phyloP scores from a whole-genome alignment of 2,329 filamentous ascomycete genomes.

The Aspergillus puulaauensis region DNA sequence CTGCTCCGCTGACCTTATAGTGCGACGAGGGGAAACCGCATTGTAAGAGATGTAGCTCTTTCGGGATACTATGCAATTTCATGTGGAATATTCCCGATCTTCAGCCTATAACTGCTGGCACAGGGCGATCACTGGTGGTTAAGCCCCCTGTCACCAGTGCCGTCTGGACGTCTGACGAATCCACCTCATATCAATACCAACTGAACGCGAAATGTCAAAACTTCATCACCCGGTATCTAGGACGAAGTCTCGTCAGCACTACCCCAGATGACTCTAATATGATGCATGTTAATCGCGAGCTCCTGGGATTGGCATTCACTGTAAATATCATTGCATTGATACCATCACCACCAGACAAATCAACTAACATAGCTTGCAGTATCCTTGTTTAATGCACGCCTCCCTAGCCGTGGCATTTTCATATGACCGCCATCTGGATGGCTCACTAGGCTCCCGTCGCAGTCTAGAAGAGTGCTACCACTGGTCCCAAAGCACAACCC shows the following conservation, averaged over 20 bases:
- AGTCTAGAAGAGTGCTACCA: constrained; percentile 46
- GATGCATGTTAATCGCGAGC: constrained; percentile 38
- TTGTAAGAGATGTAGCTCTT: constrained; percentile 45
- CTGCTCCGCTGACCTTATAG: constrained; percentile 28
- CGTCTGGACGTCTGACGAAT: constrained; percentile 38
- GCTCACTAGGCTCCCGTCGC: constrained; percentile 20
- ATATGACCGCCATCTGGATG: constrained; percentile 34
- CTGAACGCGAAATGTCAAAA: constrained; percentile 43
- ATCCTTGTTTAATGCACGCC: constrained; percentile 50
- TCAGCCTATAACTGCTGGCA: constrained; percentile 31
- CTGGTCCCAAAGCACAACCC: constrained; percentile 41
- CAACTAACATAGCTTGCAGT: constrained; percentile 25
- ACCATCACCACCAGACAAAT: background rate
- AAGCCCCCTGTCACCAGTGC: constrained; percentile 26
- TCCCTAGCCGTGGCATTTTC: constrained; percentile 44
- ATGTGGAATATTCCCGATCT: constrained; percentile 37
- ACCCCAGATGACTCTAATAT: constrained; percentile 40
- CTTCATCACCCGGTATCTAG: constrained; percentile 44
- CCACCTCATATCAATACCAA: constrained; percentile 34
- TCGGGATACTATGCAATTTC: constrained; percentile 50
- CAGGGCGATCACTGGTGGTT: constrained; percentile 17
- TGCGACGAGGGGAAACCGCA: constrained; percentile 49
- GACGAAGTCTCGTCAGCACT: constrained; percentile 32
- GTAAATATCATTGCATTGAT: constrained; percentile 29
- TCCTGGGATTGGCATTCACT: constrained; percentile 40